Percentiles rank a stretch among this genome's conserved stretches.
Evolutionary conservation across 306 rosid species (phyloP).

Genomic region (Gastrolobium bilobum): DNA sequence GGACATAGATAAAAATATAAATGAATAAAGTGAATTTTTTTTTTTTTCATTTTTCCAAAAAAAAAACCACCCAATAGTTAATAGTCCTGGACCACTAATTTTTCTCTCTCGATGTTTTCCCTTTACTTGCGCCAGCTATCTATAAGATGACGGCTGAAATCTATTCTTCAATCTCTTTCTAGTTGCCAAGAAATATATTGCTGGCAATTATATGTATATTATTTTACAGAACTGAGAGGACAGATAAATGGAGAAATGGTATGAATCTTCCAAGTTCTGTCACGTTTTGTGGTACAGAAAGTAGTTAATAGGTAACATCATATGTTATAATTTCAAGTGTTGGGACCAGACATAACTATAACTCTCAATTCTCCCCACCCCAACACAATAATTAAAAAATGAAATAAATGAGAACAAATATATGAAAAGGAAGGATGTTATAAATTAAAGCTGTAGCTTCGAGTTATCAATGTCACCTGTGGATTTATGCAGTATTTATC

Average conservation of each 20-base stretch:
- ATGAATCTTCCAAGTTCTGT: constrained; percentile 36
- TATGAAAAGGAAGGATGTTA: constrained; percentile 31
- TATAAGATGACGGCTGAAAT: constrained; percentile 18
- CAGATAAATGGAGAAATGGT: constrained; percentile 1
- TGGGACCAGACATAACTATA: constrained; percentile 57
- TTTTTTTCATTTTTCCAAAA: no score
- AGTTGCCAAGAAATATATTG: constrained; percentile 32
- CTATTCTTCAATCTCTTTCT: constrained; percentile 20
- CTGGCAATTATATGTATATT: constrained; percentile 41
- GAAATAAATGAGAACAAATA: background rate
- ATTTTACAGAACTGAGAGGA: constrained; percentile 18
- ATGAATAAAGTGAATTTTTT: no score
- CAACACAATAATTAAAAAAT: constrained; percentile 25
- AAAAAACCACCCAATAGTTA: no score
- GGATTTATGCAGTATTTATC: constrained; percentile 47
- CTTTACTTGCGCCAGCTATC: constrained; percentile 23
- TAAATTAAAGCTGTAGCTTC: constrained; percentile 48
- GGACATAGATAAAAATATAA: no score
- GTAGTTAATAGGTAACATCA: constrained; percentile 62
- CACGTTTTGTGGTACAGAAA: constrained; percentile 47
- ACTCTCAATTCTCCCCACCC: constrained; percentile 47
- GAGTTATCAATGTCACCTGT: constrained; percentile 64
- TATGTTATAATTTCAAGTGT: constrained; percentile 54
- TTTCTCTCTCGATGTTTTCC: background rate
- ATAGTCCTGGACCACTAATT: no score